Percentiles rank a stretch among this genome's conserved stretches.
Conservation (phyloP, 2,329 filamentous ascomycete species). For the Aotearoamyces nothofagi region DNA sequence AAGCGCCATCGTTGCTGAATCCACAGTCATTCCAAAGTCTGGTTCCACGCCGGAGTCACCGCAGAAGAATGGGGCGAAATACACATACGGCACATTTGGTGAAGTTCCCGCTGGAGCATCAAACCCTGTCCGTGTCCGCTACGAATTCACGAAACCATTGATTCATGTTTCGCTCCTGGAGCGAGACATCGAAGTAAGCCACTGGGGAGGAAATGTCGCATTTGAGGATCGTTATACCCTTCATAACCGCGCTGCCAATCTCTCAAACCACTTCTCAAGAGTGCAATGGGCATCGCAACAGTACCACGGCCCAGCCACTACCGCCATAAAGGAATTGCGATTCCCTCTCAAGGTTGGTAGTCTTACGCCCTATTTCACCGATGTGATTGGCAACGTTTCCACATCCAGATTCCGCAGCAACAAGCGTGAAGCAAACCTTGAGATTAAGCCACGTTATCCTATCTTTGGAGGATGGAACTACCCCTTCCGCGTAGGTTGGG, state of each 20-base stretch:
- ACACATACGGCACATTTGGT: slow-evolving; percentile 81
- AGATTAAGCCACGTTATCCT: slow-evolving; percentile 90
- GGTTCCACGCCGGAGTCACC: slow-evolving; percentile 45
- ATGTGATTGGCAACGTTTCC: slow-evolving; percentile 93
- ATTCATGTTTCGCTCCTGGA: slow-evolving; percentile 67
- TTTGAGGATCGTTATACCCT: slow-evolving; percentile 90
- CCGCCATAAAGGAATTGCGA: slow-evolving; percentile 67
- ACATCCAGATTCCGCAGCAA: slow-evolving; percentile 76
- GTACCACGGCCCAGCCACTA: slow-evolving; percentile 64
- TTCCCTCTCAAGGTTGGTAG: slow-evolving; percentile 70
- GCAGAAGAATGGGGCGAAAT: slow-evolving; percentile 68
- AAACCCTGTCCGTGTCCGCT: slow-evolving; percentile 65
- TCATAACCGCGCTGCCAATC: slow-evolving; percentile 70
- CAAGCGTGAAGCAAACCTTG: slow-evolving; percentile 65
- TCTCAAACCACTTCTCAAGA: slow-evolving; percentile 57
- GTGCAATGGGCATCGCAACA: slow-evolving; percentile 58
- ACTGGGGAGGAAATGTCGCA: slow-evolving; percentile 95
- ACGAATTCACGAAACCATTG: slow-evolving; percentile 90
- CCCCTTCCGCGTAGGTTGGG: slow-evolving; percentile 93
- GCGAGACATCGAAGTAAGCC: slow-evolving; percentile 86
- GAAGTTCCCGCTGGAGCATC: slow-evolving; percentile 64
- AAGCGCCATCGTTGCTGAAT: slow-evolving; percentile 65
- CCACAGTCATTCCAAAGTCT: slow-evolving; percentile 55
- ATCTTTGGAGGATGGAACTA: slow-evolving; percentile 97
- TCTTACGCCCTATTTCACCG: slow-evolving; percentile 82